Percentiles rank a stretch among this genome's conserved stretches.
Conservation (phyloP, 441 rosid species). For the Pelargonium myrrhifolium region DNA sequence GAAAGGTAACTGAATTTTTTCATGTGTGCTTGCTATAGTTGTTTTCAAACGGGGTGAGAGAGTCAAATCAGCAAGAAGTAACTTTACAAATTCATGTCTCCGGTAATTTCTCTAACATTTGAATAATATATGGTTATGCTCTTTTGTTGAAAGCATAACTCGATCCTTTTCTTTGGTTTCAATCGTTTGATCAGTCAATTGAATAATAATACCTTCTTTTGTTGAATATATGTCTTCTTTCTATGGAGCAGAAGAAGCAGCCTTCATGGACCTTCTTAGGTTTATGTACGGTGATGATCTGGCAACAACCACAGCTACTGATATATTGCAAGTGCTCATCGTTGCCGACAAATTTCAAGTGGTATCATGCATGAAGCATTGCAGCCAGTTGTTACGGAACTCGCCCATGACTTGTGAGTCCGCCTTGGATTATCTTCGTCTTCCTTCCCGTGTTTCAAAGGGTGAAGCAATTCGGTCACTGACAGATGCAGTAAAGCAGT, state of each 20-base stretch:
- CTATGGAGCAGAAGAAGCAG: conserved; percentile 62
- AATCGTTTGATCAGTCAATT: no score
- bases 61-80: conserved; percentile 68
- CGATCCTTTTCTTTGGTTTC: background rate
- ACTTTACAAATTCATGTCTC: conserved; percentile 58
- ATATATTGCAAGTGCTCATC: conserved; percentile 64
- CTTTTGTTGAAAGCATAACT: no score
- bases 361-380: conserved; percentile 70
- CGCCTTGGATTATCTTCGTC: conserved; percentile 66
- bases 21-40: conserved; percentile 34
- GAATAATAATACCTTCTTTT: background rate
- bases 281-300: conserved; percentile 66
- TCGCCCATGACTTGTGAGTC: conserved; percentile 60
- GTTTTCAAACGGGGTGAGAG: conserved; percentile 80
- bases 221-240: conserved; percentile 4
- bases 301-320: conserved; percentile 42
- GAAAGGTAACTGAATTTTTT: background rate
- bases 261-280: conserved; percentile 68
- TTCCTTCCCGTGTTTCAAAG: conserved; percentile 58
- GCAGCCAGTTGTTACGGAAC: conserved; percentile 50
- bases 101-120: conserved; percentile 32
- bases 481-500: conserved; percentile 62
- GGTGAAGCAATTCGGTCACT: conserved; percentile 70
- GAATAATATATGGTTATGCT: no score
- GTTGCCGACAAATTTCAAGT: conserved; percentile 84